phyloP scores from a whole-genome alignment of 2,329 filamentous ascomycete genomes.

The Pyrenochaeta sp. region DNA sequence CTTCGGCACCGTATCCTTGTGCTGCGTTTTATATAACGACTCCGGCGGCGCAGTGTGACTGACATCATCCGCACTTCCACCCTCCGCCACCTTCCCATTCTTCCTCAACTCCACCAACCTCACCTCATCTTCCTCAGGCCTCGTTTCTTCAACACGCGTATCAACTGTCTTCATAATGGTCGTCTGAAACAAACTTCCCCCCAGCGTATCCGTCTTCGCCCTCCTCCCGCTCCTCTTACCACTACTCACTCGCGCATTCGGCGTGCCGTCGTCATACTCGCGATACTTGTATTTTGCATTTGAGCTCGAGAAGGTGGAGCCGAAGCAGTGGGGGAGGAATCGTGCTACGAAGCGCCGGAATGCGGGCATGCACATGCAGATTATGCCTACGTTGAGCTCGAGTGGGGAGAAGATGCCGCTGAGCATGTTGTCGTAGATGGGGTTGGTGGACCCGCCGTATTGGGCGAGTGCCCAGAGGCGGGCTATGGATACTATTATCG shows the following conservation, averaged over 20 bases:
- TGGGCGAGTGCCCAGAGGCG: slow-evolving; percentile 51
- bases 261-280: neutral
- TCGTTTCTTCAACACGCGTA: slow-evolving; percentile 3
- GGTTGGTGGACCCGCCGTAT: slow-evolving; percentile 51
- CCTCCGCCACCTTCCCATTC: neutral
- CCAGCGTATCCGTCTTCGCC: slow-evolving; percentile 7
- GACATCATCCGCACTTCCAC: neutral
- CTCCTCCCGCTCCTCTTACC: neutral
- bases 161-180: slow-evolving; percentile 15
- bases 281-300: neutral
- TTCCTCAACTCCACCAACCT: slow-evolving; percentile 7
- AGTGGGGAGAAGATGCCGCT: slow-evolving; percentile 25
- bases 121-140: slow-evolving; percentile 10
- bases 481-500: slow-evolving; percentile 51
- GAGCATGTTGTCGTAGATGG: slow-evolving; percentile 43
- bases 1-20: neutral
- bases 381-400: slow-evolving; percentile 24
- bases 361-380: slow-evolving; percentile 28
- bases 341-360: slow-evolving; percentile 26
- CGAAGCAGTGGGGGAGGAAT: slow-evolving; percentile 44
- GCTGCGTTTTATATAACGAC: slow-evolving; percentile 2
- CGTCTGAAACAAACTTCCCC: slow-evolving; percentile 13
- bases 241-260: neutral
- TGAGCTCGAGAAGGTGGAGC: neutral
- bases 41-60: neutral